These are phyloP conservation scores for Pseudogymnoascus sp. DNA, from an alignment of 2,329 filamentous ascomycete genomes.

Conservation along the genomic window DNA sequence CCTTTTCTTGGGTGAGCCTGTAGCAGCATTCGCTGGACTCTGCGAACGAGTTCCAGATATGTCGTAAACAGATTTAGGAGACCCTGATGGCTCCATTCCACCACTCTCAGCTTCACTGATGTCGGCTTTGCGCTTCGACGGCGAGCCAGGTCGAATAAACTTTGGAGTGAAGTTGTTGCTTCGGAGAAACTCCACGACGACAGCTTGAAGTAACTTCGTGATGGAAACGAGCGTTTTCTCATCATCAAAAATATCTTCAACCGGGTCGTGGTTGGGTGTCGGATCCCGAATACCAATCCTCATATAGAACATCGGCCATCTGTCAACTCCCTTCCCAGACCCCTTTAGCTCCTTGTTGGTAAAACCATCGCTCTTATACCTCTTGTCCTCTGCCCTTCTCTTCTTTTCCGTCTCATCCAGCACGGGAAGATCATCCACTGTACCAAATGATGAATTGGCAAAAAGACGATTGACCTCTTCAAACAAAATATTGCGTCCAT, in stretches of 20 bases:
- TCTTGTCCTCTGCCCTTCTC: constrained; percentile 30
- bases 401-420: constrained; percentile 31
- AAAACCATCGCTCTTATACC: constrained; percentile 39
- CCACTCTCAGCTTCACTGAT: neutral
- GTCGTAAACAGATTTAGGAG: neutral
- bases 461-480: constrained; percentile 74
- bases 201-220: constrained; percentile 55
- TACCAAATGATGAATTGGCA: constrained; percentile 66
- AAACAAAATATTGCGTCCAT: constrained; percentile 58
- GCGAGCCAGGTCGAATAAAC: constrained; percentile 35
- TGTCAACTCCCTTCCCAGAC: constrained; percentile 59
- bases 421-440: constrained; percentile 38
- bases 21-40: neutral
- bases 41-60: neutral
- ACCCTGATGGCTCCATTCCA: neutral
- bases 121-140: constrained; percentile 14
- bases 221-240: constrained; percentile 39
- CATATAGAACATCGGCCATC: constrained; percentile 87
- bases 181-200: constrained; percentile 67
- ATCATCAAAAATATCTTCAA: constrained; percentile 38
- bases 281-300: constrained; percentile 41
- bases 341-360: constrained; percentile 44
- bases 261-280: constrained; percentile 14
- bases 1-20: neutral
- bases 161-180: constrained; percentile 51